These are phyloP conservation scores for Chondrus crispus DNA, from an alignment of 23 red algal species.

Conservation along the genomic window DNA sequence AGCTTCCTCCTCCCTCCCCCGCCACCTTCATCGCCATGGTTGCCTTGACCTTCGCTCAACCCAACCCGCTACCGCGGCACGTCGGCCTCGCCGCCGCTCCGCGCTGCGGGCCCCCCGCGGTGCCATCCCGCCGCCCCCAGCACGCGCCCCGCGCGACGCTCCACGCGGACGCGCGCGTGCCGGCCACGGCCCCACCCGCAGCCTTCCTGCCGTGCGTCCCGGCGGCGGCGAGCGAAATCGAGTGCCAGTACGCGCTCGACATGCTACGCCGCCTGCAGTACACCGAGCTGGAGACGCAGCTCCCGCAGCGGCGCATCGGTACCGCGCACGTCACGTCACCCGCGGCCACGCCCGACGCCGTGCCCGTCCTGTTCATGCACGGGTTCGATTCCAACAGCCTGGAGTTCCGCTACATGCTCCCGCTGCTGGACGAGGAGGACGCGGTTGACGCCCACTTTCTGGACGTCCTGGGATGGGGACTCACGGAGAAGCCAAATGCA, in stretches of 20 bases:
- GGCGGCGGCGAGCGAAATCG: constrained; percentile 2
- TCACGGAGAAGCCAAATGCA: constrained; percentile 41
- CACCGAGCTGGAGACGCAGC: constrained; percentile 8
- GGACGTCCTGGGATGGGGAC: constrained; percentile 77
- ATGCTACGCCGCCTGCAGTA: constrained; percentile 50
- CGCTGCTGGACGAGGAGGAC: constrained; percentile 19
- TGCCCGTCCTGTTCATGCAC: constrained; percentile 62
- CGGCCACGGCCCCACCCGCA: too few species aligned
- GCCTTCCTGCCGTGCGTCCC: constrained; percentile 26
- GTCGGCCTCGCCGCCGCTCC: too few species aligned
- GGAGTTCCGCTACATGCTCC: constrained; percentile 68
- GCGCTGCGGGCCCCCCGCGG: too few species aligned
- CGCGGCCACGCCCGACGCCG: not conserved
- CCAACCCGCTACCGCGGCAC: too few species aligned
- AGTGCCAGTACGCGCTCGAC: not conserved
- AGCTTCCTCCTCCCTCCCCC: too few species aligned
- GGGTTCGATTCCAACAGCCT: constrained; percentile 84
- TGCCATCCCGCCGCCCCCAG: too few species aligned
- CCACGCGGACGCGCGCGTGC: too few species aligned
- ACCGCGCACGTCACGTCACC: constrained; percentile 37
- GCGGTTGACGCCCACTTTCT: constrained; percentile 31
- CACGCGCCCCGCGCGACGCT: too few species aligned
- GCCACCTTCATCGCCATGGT: too few species aligned
- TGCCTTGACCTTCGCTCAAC: too few species aligned
- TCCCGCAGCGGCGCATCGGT: constrained; percentile 6